Base-by-base conservation (phyloP, 169 alveolate genomes). In the Eimeria praecox region DNA sequence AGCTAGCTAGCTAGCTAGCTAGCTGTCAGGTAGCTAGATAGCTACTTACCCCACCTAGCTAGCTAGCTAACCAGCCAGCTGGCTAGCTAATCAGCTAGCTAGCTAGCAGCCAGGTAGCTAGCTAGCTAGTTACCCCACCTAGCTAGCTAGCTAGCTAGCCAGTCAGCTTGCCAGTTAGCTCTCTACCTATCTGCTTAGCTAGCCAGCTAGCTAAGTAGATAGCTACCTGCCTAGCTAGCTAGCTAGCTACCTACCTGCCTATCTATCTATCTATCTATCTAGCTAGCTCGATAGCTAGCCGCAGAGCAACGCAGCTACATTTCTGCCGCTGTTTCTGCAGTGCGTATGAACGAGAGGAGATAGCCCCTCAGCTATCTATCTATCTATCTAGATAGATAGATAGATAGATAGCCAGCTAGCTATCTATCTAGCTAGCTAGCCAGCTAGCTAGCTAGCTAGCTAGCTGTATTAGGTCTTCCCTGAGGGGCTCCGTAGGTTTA, bases 291-390 rank as follows among this genome's bases (percentile, higher is more conserved):
- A 0, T 10, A 38, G 30, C 16, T 30, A 38, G 52, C 9, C 44
- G 83, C 83, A 71, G 52, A 71, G 30, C 69, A 59, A 22, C 69
- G 69, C 20, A 59, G 69, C 69, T 22, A 59, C 69, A 59, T n/a
- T 59, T 59, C 69, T 59, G 69, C 69, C 27, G 69, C 69, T 22
- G 20, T 0, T 22, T 20, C n/a, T 59, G 69, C n/a, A n/a, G 69
- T 59, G 46, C 22, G 46, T 30, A 12, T 6, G 52, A 22, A 71
- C 0, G 46, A 14, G 52, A 71, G 83, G 83, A 40, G 14, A 44
- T 44, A n/a, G 83, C 83, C 30, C 30, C 38, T 16, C 56, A 5
- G 56, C 56, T 49, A 12, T 12, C 5, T 49, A 49, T 5, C 12
- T 12, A 59, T 22, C 69, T 59, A 59, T 0, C 69, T 59, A 1